Evolutionary conservation across 208 protist species (phyloP), one percentile per base, ranked within the genome.

Genomic region (Angomonas ambiguus): DNA sequence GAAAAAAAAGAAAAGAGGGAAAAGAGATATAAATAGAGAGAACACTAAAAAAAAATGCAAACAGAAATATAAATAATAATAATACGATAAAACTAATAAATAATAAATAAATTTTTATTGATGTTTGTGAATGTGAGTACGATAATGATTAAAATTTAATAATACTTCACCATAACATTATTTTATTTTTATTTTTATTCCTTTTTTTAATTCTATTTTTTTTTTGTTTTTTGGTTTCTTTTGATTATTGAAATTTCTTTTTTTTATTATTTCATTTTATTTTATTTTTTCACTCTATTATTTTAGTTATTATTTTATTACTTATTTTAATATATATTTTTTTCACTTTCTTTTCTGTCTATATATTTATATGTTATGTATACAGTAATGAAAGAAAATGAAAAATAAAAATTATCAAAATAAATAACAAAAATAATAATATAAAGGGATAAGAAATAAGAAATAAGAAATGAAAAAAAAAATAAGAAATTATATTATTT

Each of bases 321-420:
- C n/a, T 57, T 57, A 28, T 20, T 57, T 16, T 22, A 57, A 31
- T 16, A 57, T 16, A 6, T 28, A 57, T 16, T 20, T 57, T 20
- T 31, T 57, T 27, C 25, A 27, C 6, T 20, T 57, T 31, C 8
- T 41, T 30, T 22, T 27, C n/a, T 5, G n/a, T n/a, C n/a, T n/a
- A n/a, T n/a, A n/a, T n/a, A n/a, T n/a, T n/a, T n/a, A n/a, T n/a
- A n/a, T n/a, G n/a, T n/a, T n/a, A n/a, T n/a, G n/a, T n/a, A n/a
- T n/a, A n/a, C n/a, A n/a, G n/a, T 30, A 51, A 60, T 24, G 20
- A 8, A 48, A 68, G 59, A 60, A 41, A 68, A 60, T 11, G 4
- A 59, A 30, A 33, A 22, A 34, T 22, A 66, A 32, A 6, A 34
- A n/a, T 16, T 45, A 56, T 10, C 51, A 53, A 22, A 35, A 16